Evolutionary conservation across 192 early-diverging fungal genomes (phyloP).

Genomic region (Funneliformis geosporum): DNA sequence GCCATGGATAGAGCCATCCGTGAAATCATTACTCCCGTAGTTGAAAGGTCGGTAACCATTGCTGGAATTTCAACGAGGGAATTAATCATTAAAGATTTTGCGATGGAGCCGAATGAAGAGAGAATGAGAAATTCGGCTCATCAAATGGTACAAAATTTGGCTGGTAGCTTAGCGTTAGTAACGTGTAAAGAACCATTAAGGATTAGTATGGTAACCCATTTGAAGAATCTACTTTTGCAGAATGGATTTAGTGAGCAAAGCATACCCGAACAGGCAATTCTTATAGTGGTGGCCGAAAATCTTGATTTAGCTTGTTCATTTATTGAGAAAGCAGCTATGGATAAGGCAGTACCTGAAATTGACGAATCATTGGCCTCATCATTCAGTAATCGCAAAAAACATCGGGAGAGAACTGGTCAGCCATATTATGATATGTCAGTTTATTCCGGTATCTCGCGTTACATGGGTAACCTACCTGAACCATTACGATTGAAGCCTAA

Average conservation of each 20-base stretch:
- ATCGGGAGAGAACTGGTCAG: conserved; percentile 85
- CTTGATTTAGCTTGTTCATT: conserved; percentile 92
- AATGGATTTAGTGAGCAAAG: conserved; percentile 79
- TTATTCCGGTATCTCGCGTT: conserved; percentile 72
- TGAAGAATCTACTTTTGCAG: conserved; percentile 68
- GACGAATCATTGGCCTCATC: conserved; percentile 76
- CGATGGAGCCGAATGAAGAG: conserved; percentile 90
- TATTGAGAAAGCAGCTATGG: conserved; percentile 93
- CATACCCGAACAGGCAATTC: conserved; percentile 81
- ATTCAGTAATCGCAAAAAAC: conserved; percentile 78
- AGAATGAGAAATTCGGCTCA: conserved; percentile 93
- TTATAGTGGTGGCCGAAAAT: conserved; percentile 88
- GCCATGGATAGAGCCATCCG: conserved; percentile 88
- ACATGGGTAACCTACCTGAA: conserved; percentile 86
- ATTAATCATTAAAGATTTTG: conserved; percentile 94
- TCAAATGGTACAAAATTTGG: conserved; percentile 92
- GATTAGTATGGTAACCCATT: conserved; percentile 74
- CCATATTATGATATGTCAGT: conserved; percentile 88
- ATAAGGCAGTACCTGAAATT: conserved; percentile 94
- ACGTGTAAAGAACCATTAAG: conserved; percentile 93
- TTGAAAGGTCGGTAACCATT: conserved; percentile 91
- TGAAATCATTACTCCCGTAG: conserved; percentile 86
- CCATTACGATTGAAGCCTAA: conserved; percentile 80
- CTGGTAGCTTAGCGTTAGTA: conserved; percentile 83
- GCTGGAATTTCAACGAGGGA: conserved; percentile 91